Evolutionary conservation across 1,284 basidiomycete species (phyloP), one percentile per base, ranked within the genome.

Genomic region (Apiotrichum porosum): DNA sequence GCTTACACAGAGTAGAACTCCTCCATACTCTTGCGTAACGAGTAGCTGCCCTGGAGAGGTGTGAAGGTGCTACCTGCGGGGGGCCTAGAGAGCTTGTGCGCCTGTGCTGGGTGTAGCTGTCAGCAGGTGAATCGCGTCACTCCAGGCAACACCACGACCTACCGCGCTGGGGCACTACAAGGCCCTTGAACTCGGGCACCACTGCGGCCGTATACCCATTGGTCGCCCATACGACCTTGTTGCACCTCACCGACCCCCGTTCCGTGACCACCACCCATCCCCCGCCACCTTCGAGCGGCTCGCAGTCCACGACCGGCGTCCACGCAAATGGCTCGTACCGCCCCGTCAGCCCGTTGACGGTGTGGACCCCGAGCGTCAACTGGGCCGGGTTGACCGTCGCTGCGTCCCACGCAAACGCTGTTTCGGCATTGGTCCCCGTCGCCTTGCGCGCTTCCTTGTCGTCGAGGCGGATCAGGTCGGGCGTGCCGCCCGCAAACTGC

Each of bases 1-100:
- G 28, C 61, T 47, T 46, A 63, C 58, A 67, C 57, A 1, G 66
- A 68, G 44, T 65, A 71, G 50, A 71, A 71, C 32, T 59, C 56
- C 6, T 60, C 42, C 1, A 56, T 42, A 3, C 51, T 51, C 38
- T 55, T 61, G 9, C 68, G 58, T 21, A 71, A 46, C 13, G 65
- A 69, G 45, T 59, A 61, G 37, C 58, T 61, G 4, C 49, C 54
- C n/a, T 56, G 47, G 24, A 68, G 48, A 10, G 41, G 41, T 5
- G 60, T 42, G 42, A 56, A 63, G 8, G 38, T 34, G 19, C 47
- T 44, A 12, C 12, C 26, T 15, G 49, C 19, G 9, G 36, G 56
- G 3, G 63, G 61, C 1, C 63, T 54, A 2, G 55, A 41, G n/a
- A 68, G 54, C 42, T 62, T 57, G 40, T 65, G 46, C 9, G 66